These are phyloP conservation scores for Hyaloperonospora brassicae DNA, from an alignment of 352 stramenopile genomes.

Conservation along the genomic window DNA sequence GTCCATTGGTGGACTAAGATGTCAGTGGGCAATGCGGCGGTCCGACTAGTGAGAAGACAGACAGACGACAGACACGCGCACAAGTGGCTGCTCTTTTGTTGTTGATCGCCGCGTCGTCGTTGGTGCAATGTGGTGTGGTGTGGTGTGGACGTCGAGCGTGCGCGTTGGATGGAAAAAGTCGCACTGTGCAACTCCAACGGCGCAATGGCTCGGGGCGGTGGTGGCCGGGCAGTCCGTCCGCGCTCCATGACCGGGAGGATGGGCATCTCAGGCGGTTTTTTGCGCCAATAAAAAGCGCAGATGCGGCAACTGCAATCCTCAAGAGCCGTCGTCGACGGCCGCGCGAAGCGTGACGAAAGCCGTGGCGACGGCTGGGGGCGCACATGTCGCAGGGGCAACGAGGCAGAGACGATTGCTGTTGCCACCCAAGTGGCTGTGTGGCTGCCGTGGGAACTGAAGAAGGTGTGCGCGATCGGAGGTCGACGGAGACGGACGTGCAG, in stretches of 20 bases:
- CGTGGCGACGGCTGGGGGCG: background rate
- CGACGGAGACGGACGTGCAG: too few species aligned
- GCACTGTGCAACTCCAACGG: constrained; percentile 8
- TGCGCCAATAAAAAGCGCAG: constrained; percentile 16
- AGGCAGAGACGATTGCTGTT: too few species aligned
- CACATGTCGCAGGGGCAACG: too few species aligned
- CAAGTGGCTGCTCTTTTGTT: too few species aligned
- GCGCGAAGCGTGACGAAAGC: constrained; percentile 8
- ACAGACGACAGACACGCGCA: too few species aligned
- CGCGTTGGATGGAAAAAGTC: constrained; percentile 18
- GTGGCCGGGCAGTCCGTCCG: too few species aligned
- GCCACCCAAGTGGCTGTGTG: too few species aligned
- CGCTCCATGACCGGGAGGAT: constrained; percentile 3
- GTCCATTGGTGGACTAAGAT: constrained; percentile 40
- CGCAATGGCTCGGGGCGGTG: too few species aligned
- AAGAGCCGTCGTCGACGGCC: constrained; percentile 19
- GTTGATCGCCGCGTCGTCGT: background rate
- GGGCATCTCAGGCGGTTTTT: constrained; percentile 28
- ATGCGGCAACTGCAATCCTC: background rate
- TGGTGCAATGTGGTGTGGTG: background rate
- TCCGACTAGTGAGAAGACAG: background rate
- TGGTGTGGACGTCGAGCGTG: background rate
- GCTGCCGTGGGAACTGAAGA: too few species aligned
- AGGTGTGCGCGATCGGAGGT: too few species aligned
- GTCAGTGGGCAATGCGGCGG: background rate